Evolutionary conservation across 75 land plant species (phyloP).

Genomic region (Cryptomeria japonica): DNA sequence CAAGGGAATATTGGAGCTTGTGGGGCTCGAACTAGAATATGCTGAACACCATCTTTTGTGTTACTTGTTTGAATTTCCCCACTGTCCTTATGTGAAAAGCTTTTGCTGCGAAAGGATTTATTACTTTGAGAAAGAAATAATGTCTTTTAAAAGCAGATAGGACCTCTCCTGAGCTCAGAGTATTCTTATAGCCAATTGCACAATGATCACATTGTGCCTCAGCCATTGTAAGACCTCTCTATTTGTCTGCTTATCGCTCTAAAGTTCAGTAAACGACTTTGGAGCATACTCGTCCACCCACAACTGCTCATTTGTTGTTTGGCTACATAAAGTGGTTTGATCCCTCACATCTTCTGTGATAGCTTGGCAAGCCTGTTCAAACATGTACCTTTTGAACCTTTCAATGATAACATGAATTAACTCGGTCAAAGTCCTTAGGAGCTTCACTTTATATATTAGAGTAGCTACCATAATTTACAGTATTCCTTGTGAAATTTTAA

Average conservation of each 20-base stretch:
- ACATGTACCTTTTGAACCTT: slow-evolving; percentile 58
- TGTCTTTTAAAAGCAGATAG: slow-evolving; percentile 71
- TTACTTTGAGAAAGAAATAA: slow-evolving; percentile 42
- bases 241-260: slow-evolving; percentile 97
- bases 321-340: slow-evolving; percentile 4
- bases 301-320: slow-evolving; percentile 54
- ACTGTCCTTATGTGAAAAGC: slow-evolving; percentile 21
- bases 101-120: slow-evolving; percentile 20
- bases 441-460: neutral
- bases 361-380: slow-evolving; percentile 60
- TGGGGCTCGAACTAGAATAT: no score
- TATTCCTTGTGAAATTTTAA: neutral
- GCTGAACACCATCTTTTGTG: slow-evolving; percentile 9
- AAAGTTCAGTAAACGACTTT: slow-evolving; percentile 90
- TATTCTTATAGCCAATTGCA: slow-evolving; percentile 85
- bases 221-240: slow-evolving; percentile 98
- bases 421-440: slow-evolving; percentile 67
- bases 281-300: slow-evolving; percentile 99
- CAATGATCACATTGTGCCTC: slow-evolving; percentile 94
- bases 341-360: slow-evolving; percentile 30
- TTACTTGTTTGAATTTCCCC: slow-evolving; percentile 20
- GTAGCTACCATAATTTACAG: neutral
- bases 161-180: slow-evolving; percentile 76
- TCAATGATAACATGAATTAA: slow-evolving; percentile 58
- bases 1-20: no score